phyloP scores from a whole-genome alignment of 2,329 filamentous ascomycete species.

The Neonectria magnoliae region DNA sequence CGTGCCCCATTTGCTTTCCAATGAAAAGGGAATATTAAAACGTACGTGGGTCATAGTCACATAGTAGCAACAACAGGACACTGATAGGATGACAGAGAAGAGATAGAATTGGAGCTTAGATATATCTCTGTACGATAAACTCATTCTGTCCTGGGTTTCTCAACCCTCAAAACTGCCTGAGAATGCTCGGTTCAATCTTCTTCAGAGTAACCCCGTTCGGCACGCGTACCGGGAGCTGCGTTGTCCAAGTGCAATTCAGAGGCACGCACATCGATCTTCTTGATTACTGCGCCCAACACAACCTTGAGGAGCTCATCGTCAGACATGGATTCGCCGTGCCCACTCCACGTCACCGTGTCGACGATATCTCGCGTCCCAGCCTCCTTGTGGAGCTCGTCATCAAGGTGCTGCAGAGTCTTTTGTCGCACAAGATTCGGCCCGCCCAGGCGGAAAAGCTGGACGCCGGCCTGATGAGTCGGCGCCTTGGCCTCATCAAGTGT shows the following conservation, averaged over 20 bases:
- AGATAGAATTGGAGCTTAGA: no score
- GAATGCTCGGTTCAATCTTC: neutral
- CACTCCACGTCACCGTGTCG: slow-evolving; percentile 22
- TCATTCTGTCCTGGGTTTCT: no score
- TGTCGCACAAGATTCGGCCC: slow-evolving; percentile 13
- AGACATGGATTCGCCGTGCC: slow-evolving; percentile 12
- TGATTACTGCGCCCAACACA: slow-evolving; percentile 22
- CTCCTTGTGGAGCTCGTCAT: slow-evolving; percentile 26
- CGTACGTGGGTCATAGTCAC: no score
- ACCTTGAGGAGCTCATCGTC: slow-evolving; percentile 23
- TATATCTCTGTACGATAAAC: no score
- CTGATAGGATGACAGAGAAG: no score
- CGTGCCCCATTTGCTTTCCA: no score
- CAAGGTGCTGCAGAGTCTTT: slow-evolving; percentile 19
- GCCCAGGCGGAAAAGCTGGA: slow-evolving; percentile 24
- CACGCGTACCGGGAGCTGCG: slow-evolving; percentile 7
- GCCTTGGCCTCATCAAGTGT: slow-evolving; percentile 22
- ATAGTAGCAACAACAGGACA: no score
- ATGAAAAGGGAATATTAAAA: no score
- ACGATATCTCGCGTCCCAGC: slow-evolving; percentile 24
- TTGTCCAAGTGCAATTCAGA: slow-evolving; percentile 14
- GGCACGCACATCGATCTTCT: slow-evolving; percentile 20
- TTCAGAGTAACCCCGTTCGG: neutral
- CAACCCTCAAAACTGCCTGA: no score
- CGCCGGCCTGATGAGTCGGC: slow-evolving; percentile 20